phyloP scores from a whole-genome alignment of 2,329 filamentous ascomycete genomes.

The Arthrobotrys megalospora region DNA sequence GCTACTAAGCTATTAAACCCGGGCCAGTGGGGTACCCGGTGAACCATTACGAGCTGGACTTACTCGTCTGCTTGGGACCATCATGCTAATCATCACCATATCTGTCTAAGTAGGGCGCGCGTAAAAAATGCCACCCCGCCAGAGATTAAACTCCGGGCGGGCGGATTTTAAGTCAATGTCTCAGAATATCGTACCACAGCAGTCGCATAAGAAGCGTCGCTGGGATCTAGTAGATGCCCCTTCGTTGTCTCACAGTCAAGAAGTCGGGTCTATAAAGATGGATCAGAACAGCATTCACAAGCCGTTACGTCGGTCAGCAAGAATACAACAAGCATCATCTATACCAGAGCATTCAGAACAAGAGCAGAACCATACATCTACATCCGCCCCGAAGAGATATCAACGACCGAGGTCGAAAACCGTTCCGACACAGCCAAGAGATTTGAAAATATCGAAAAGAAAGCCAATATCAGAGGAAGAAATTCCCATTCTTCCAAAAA shows the following conservation, averaged over 20 bases:
- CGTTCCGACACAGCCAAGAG: conserved; percentile 38
- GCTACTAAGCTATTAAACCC: conserved; percentile 26
- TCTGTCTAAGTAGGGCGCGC: conserved; percentile 45
- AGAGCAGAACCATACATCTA: conserved; percentile 4
- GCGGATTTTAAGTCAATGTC: conserved; percentile 53
- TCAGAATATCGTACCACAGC: conserved; percentile 36
- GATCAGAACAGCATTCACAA: conserved; percentile 43
- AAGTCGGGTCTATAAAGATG: conserved; percentile 54
- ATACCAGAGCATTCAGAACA: conserved; percentile 29
- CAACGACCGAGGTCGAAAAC: conserved; percentile 44
- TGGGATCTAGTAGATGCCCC: conserved; percentile 40
- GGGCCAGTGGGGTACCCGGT: conserved; percentile 2
- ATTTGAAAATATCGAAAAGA: conserved; percentile 32
- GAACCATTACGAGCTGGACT: conserved; percentile 39
- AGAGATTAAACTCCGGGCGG: conserved; percentile 55
- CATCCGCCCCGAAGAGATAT: conserved; percentile 24
- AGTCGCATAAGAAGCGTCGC: conserved; percentile 57
- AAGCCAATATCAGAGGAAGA: conserved; percentile 27
- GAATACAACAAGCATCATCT: conserved; percentile 44
- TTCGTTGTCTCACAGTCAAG: conserved; percentile 4
- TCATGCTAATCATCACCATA: conserved; percentile 54
- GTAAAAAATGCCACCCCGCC: conserved; percentile 57
- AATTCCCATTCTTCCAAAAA: conserved; percentile 29
- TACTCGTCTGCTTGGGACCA: conserved; percentile 11
- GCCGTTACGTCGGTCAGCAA: conserved; percentile 54